A percentile compares a stretch with the other conserved stretches of the same genome.
Evolutionary conservation across 306 rosid genomes (phyloP).

Genomic region (Dicorynia guianensis): DNA sequence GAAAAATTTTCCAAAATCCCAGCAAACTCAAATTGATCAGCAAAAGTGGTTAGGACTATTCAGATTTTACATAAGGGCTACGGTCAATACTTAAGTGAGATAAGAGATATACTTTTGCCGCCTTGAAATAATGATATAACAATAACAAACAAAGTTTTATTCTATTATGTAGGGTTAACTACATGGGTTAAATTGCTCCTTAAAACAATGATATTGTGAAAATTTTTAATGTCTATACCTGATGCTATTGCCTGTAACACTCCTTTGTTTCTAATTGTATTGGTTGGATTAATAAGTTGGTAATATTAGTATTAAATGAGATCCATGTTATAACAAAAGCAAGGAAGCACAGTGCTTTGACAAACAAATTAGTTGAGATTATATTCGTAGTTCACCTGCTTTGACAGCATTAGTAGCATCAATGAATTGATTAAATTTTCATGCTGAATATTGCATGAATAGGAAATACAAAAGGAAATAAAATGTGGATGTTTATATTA

Average conservation of each 20-base stretch:
- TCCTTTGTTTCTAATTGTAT: slow-evolving; percentile 11
- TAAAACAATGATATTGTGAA: not conserved
- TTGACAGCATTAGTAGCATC: not conserved
- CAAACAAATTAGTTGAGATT: not conserved
- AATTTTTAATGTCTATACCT: slow-evolving; percentile 9
- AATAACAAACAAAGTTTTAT: too few relatives aligned
- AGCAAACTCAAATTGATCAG: not conserved
- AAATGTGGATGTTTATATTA: not conserved
- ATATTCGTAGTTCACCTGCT: not conserved
- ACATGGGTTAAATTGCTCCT: too few relatives aligned
- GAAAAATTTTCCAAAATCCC: slow-evolving; percentile 36
- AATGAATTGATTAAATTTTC: not conserved
- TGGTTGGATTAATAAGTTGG: slow-evolving; percentile 1
- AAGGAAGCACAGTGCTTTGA: not conserved
- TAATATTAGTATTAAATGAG: slow-evolving; percentile 10
- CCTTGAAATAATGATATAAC: slow-evolving; percentile 1
- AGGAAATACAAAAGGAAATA: not conserved
- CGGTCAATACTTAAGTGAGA: not conserved
- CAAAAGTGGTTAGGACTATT: not conserved
- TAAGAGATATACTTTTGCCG: not conserved
- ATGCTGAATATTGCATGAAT: slow-evolving; percentile 15
- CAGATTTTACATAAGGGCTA: slow-evolving; percentile 13
- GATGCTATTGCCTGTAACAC: not conserved
- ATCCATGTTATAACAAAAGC: not conserved
- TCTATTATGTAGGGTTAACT: too few relatives aligned